Base-by-base conservation (phyloP, 2,329 filamentous ascomycete genomes). In the Ceratocystis harringtonii region DNA sequence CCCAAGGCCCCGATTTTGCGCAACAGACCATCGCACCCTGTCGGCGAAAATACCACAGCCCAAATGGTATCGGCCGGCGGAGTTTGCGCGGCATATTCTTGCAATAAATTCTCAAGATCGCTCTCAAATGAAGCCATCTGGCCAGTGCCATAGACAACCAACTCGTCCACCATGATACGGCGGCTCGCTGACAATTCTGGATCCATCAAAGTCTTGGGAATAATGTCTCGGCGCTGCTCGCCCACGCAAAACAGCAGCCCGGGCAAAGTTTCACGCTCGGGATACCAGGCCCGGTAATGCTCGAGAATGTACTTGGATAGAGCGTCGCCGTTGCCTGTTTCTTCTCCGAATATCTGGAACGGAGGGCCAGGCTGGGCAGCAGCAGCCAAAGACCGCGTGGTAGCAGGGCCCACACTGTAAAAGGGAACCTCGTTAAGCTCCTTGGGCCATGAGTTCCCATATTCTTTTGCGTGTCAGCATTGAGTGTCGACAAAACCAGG, bases 161-260 rank as follows among this genome's bases (percentile, higher is more conserved):
- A 72, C 74, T 97, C 92, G 45, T 88, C 82, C 0, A 97, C 87
- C 6, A 74, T 75, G 25, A 94, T 87, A 61, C 82, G 78, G 63
- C 75, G 74, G 15, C 77, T 72, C 0, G 72, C 69, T 0, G 80
- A 74, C 7, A 91, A 75, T 0, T 72, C 70, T 0, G 77, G 72
- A 48, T 82, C 80, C 78, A 85, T 88, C 45, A 97, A 77, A 1
- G 84, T 90, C 70, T 83, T 89, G 1, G 94, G 92, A 69, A 99
- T 96, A 69, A 96, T 84, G 73, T 97, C 94, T 57, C 94, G 79
- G 65, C 91, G 83, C 72, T 92, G 89, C 73, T 96, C 92, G 22
- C 94, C 94, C 0, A 95, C 91, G 15, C 95, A 81, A 73, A 97
- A 99, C 0, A 97, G 77, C 4, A 97, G 74, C 0, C 87, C 81